Base-by-base conservation (phyloP, 768 basidiomycete genomes). In the Boletus insuetus region DNA sequence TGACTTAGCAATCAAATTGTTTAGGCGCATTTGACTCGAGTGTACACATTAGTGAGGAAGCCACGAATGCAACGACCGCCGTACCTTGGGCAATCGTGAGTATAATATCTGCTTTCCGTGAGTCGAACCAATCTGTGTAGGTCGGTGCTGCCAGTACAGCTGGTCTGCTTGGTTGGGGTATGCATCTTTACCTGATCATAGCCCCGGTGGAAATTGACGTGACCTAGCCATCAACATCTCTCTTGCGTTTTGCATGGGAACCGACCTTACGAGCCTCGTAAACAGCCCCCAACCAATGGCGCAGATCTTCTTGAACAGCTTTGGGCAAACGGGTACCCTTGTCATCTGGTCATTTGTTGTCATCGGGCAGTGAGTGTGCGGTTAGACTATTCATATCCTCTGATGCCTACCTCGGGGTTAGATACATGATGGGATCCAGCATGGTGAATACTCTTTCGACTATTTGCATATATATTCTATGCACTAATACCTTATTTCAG, bases 211-310 rank as follows among this genome's bases (percentile, higher is more conserved):
- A 8, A 29, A 11, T 13, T 41, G 24, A n/a, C 40, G 37, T 20
- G 35, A 43, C 17, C 11, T 64, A 73, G 79, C 76, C 4, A 74
- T 85, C 53, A 80, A 84, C 20, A 58, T 85, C n/a, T 62, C 78
- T 13, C 69, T 85, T 7, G 74, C 81, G 0, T 82, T 85, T 58
- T 81, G 77, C 64, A 84, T 85, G 82, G 84, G 84, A 29, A 71
- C 65, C 1, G 77, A 85, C 54, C 52, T 83, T 13, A 62, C 74
- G n/a, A 64, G 62, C 26, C 70, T 83, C 7, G 57, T 75, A 55
- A 61, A 58, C 41, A 74, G 71, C 39, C 63, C 70, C 32, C 80
- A 81, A 43, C 80, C 80, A 7, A 75, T 81, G 71, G 78, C 80
- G n/a, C 62, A 74, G 48, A 75, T 77, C 3, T 68, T 76, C 46